A percentile compares a stretch with the other conserved stretches of the same genome.
phyloP scores from a whole-genome alignment of 2,329 filamentous ascomycete genomes.

The Talaromyces sp. region DNA sequence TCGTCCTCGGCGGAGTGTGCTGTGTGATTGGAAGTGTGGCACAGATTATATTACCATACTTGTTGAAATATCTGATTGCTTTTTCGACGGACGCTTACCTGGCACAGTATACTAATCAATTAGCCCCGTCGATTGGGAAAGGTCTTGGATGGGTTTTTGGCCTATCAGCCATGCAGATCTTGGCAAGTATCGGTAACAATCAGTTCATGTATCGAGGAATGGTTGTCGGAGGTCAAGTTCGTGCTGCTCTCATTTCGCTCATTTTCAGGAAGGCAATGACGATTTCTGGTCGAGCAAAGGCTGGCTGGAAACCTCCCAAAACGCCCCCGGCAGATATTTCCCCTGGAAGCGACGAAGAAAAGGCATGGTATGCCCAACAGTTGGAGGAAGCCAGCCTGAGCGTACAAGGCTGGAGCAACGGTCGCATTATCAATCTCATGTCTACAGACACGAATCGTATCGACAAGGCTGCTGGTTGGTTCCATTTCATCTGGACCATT shows the following conservation, averaged over 20 bases:
- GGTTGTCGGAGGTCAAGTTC: constrained; percentile 75
- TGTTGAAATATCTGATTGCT: constrained; percentile 75
- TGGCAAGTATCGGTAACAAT: constrained; percentile 73
- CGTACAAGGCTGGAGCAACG: constrained; percentile 77
- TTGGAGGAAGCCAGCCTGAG: constrained; percentile 25
- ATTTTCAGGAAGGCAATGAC: constrained; percentile 89
- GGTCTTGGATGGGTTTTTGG: constrained; percentile 77
- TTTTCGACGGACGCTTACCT: constrained; percentile 73
- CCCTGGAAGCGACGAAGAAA: constrained; percentile 45
- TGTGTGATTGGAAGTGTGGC: constrained; percentile 62
- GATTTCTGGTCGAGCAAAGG: constrained; percentile 76
- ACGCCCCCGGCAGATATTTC: constrained; percentile 39
- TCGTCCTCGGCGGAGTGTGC: constrained; percentile 72
- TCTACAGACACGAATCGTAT: constrained; percentile 87
- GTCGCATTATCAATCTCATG: constrained; percentile 84
- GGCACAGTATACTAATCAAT: constrained; percentile 47
- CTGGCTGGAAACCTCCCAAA: constrained; percentile 58
- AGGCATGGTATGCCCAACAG: constrained; percentile 34
- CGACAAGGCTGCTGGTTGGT: constrained; percentile 76
- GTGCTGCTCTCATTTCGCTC: constrained; percentile 72
- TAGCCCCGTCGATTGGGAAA: constrained; percentile 61
- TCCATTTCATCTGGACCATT: constrained; percentile 82
- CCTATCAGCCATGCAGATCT: constrained; percentile 74
- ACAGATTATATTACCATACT: constrained; percentile 75
- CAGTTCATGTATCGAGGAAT: constrained; percentile 89